Conservation (phyloP, 352 stramenopile genomes). For the Phytophthora crassamura region DNA sequence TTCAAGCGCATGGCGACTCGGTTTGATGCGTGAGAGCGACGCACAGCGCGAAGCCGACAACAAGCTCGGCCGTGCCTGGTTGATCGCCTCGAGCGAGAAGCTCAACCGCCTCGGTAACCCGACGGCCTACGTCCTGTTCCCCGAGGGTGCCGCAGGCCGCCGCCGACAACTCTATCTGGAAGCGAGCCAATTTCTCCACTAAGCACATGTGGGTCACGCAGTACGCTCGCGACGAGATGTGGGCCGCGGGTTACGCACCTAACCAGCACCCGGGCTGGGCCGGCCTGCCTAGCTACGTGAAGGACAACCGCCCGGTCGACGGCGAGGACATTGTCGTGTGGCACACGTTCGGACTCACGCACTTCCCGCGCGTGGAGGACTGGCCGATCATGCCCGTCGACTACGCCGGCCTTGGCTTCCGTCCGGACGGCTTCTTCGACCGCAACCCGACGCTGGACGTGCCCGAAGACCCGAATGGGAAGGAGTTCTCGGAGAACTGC, state of each 20-base stretch:
- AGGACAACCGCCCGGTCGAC: conserved; percentile 56
- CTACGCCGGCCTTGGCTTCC: conserved; percentile 71
- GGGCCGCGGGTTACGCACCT: conserved; percentile 72
- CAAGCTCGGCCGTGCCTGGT: conserved; percentile 61
- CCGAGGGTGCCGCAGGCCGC: conserved; percentile 63
- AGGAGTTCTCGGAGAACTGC: conserved; percentile 45
- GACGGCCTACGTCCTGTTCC: conserved; percentile 63
- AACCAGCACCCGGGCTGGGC: conserved; percentile 58
- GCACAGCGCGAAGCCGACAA: conserved; percentile 53
- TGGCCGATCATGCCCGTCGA: conserved; percentile 84
- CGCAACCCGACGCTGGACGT: conserved; percentile 63
- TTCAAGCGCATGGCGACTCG: conserved; percentile 60
- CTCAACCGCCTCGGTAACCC: conserved; percentile 64
- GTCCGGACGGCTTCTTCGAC: conserved; percentile 72
- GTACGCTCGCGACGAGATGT: conserved; percentile 66
- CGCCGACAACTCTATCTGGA: conserved; percentile 50
- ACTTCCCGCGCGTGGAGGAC: conserved; percentile 76
- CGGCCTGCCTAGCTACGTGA: conserved; percentile 63
- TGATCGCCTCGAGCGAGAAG: conserved; percentile 64
- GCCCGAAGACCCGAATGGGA: conserved; percentile 49
- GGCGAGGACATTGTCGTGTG: conserved; percentile 78
- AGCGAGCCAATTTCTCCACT: conserved; percentile 64
- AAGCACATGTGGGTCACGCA: conserved; percentile 80
- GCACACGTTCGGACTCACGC: conserved; percentile 76
- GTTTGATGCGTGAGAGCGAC: conserved; percentile 52